Evolutionary conservation across 1,284 basidiomycete genomes (phyloP).

Genomic region (Somion occarium): DNA sequence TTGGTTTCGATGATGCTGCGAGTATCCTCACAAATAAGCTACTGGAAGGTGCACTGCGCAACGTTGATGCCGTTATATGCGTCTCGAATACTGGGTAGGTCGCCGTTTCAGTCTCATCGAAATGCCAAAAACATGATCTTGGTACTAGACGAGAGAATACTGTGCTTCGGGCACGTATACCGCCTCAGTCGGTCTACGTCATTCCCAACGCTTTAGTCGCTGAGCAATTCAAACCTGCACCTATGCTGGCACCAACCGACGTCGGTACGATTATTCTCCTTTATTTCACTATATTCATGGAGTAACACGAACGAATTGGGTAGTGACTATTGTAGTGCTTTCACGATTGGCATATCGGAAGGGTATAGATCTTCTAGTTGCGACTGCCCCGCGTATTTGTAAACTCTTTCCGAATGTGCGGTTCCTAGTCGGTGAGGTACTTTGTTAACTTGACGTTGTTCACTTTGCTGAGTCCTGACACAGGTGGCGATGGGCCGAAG

Average conservation of each 20-base stretch:
- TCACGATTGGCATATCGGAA: conserved; percentile 96
- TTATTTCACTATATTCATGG: neutral
- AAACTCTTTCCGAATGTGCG: conserved; percentile 77
- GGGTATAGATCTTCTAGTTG: conserved; percentile 93
- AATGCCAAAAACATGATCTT: conserved; percentile 1
- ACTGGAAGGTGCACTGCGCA: conserved; percentile 79
- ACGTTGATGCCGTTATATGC: conserved; percentile 92
- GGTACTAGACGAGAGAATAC: conserved; percentile 84
- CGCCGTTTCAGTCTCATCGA: neutral
- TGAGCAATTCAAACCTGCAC: conserved; percentile 76
- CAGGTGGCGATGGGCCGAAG: conserved; percentile 93
- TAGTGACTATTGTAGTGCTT: conserved; percentile 93
- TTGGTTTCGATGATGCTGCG: conserved; percentile 94
- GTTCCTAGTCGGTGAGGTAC: conserved; percentile 77
- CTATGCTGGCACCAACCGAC: conserved; percentile 39
- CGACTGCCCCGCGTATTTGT: conserved; percentile 89
- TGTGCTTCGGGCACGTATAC: conserved; percentile 79
- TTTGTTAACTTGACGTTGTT: neutral
- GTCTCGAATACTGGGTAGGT: conserved; percentile 92
- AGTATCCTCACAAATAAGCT: conserved; percentile 98
- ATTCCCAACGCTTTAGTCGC: conserved; percentile 95
- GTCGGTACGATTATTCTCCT: conserved; percentile 45
- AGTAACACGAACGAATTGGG: neutral
- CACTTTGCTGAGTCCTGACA: neutral
- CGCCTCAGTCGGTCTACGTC: conserved; percentile 66